Evolutionary conservation across 2,329 filamentous ascomycete genomes (phyloP).

Genomic region (Verticillium nonalfalfae): DNA sequence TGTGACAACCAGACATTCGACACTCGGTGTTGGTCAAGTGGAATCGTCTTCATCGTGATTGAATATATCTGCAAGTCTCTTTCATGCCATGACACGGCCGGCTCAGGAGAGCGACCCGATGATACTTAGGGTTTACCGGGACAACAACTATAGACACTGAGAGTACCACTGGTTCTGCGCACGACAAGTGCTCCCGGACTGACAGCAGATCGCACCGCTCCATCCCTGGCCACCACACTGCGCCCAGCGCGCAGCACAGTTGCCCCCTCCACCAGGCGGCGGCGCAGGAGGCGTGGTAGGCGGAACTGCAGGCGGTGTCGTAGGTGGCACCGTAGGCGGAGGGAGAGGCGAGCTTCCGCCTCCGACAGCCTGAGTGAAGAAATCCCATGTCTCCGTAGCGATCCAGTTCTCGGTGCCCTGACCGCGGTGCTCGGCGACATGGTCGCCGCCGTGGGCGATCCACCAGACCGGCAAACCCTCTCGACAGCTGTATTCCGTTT

Average conservation of each 20-base stretch:
- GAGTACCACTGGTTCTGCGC: slow-evolving; percentile 5
- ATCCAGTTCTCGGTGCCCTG: slow-evolving; percentile 4
- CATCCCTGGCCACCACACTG: slow-evolving; percentile 2
- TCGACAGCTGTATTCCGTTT: slow-evolving; percentile 20
- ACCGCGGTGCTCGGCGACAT: slow-evolving; percentile 8
- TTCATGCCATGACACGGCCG: no score
- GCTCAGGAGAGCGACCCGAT: no score
- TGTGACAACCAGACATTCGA: no score
- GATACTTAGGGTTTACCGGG: no score
- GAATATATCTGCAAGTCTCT: no score
- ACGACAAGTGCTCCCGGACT: neutral
- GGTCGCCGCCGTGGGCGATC: slow-evolving; percentile 20
- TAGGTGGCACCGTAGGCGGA: neutral
- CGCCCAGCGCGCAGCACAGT: neutral
- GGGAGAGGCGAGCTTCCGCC: neutral
- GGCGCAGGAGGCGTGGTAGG: neutral
- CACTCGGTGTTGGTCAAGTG: no score
- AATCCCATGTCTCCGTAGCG: slow-evolving; percentile 12
- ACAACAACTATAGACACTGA: slow-evolving; percentile 1
- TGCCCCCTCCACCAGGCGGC: neutral
- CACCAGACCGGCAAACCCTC: slow-evolving; percentile 19
- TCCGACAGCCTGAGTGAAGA: slow-evolving; percentile 13
- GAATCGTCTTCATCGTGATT: no score
- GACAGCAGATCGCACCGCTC: neutral
- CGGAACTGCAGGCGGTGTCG: neutral